phyloP scores from a whole-genome alignment of 1,284 basidiomycete species.

The Erythrobasidium hasegawianum region DNA sequence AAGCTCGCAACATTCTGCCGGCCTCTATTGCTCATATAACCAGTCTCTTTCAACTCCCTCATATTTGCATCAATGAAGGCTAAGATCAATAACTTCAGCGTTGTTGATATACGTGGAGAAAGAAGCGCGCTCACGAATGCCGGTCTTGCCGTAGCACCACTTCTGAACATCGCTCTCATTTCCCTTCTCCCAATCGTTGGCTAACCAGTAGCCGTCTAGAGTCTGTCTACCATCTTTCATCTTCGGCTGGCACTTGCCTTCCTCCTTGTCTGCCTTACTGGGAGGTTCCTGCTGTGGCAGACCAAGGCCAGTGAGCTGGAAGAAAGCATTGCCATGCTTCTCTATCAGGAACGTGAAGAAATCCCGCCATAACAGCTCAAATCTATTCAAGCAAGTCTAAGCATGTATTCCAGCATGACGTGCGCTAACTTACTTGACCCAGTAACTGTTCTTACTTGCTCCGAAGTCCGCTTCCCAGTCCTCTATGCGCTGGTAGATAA shows the following conservation, averaged over 20 bases:
- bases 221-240: slow-evolving; percentile 7
- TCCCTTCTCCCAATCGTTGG: slow-evolving; percentile 27
- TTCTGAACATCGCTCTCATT: slow-evolving; percentile 44
- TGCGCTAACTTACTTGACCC: slow-evolving; percentile 50
- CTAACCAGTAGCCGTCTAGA: slow-evolving; percentile 28
- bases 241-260: not conserved
- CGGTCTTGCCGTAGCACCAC: slow-evolving; percentile 55
- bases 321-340: slow-evolving; percentile 30
- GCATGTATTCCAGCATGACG: too few species aligned
- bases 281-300: slow-evolving; percentile 23
- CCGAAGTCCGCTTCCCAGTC: slow-evolving; percentile 49
- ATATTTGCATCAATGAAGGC: slow-evolving; percentile 58
- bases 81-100: too few species aligned
- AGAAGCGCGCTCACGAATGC: slow-evolving; percentile 49
- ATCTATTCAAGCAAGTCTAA: slow-evolving; percentile 39
- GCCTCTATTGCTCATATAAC: slow-evolving; percentile 57
- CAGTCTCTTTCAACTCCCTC: slow-evolving; percentile 54
- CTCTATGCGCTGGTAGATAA: slow-evolving; percentile 50
- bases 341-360: slow-evolving; percentile 54
- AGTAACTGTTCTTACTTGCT: slow-evolving; percentile 52
- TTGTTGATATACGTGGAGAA: too few species aligned
- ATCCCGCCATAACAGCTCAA: slow-evolving; percentile 58
- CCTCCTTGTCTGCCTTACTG: not conserved
- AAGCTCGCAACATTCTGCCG: slow-evolving; percentile 59
- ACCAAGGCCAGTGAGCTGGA: slow-evolving; percentile 20